Percentiles rank a stretch among this genome's conserved stretches.
These are phyloP conservation scores for Melampsora larici-populina DNA, from an alignment of 1,284 basidiomycete genomes.

Conservation along the genomic window DNA sequence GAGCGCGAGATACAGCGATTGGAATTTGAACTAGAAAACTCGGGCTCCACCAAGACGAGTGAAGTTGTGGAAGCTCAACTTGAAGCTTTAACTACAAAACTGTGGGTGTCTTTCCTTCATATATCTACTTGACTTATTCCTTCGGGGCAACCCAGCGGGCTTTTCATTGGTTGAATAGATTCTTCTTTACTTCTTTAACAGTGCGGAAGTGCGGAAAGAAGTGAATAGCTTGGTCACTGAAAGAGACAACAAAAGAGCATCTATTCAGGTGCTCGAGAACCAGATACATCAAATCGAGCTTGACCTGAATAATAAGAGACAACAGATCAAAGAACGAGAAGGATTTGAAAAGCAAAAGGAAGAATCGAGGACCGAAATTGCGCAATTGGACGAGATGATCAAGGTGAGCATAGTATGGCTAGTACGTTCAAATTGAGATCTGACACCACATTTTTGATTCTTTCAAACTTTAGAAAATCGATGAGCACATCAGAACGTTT, in stretches of 20 bases:
- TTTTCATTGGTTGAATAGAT: background rate
- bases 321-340: conserved; percentile 34
- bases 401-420: conserved; percentile 14
- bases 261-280: conserved; percentile 18
- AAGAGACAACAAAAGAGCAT: conserved; percentile 20
- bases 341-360: conserved; percentile 27
- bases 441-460: conserved; percentile 46
- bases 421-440: conserved; percentile 56
- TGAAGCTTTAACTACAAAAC: conserved; percentile 62
- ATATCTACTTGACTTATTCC: background rate
- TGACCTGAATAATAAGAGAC: conserved; percentile 25
- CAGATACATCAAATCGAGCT: conserved; percentile 40
- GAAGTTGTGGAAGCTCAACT: conserved; percentile 79
- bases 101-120: conserved; percentile 60
- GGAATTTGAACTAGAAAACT: conserved; percentile 66
- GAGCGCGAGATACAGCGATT: conserved; percentile 65
- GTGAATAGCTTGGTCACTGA: conserved; percentile 10
- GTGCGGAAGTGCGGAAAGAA: conserved; percentile 21
- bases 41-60: conserved; percentile 73
- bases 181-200: background rate
- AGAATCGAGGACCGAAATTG: conserved; percentile 17
- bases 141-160: background rate
- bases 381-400: conserved; percentile 16
- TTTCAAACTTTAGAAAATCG: conserved; percentile 62
- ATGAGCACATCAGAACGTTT: conserved; percentile 64